phyloP scores from a whole-genome alignment of 768 basidiomycete genomes.

The Boletus rubroflammeus region DNA sequence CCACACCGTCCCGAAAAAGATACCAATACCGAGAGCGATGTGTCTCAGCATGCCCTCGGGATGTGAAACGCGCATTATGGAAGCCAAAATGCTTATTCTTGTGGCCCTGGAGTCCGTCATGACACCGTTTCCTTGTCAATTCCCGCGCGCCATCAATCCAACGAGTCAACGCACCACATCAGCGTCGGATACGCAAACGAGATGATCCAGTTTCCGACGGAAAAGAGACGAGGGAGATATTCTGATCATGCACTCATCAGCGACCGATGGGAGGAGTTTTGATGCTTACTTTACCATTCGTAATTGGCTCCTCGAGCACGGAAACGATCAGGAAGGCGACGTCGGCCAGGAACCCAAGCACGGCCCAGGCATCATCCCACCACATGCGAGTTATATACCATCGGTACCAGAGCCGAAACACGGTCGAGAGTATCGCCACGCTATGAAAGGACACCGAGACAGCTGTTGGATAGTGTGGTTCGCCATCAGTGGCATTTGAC shows the following conservation, averaged over 20 bases:
- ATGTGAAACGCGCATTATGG: slow-evolving; percentile 20
- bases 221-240: slow-evolving; percentile 2
- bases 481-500: background rate
- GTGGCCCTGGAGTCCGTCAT: slow-evolving; percentile 14
- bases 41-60: slow-evolving; percentile 10
- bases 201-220: slow-evolving; percentile 9
- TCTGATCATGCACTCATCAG: slow-evolving; percentile 3
- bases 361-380: slow-evolving; percentile 21
- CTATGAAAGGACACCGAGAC: slow-evolving; percentile 18
- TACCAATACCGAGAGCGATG: slow-evolving; percentile 6
- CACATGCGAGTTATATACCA: slow-evolving; percentile 13
- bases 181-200: slow-evolving; percentile 17
- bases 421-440: slow-evolving; percentile 18
- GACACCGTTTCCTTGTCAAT: background rate
- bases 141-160: background rate
- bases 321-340: slow-evolving; percentile 4
- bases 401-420: slow-evolving; percentile 24
- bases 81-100: slow-evolving; percentile 24
- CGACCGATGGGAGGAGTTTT: background rate
- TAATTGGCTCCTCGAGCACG: slow-evolving; percentile 8
- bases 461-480: slow-evolving; percentile 3
- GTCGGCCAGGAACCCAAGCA: slow-evolving; percentile 15
- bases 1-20: slow-evolving; percentile 5
- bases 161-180: slow-evolving; percentile 11
- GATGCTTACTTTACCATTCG: background rate